Evolutionary conservation across 805 yeast species (phyloP).

Genomic region (Scheffersomyces coipomensis): DNA sequence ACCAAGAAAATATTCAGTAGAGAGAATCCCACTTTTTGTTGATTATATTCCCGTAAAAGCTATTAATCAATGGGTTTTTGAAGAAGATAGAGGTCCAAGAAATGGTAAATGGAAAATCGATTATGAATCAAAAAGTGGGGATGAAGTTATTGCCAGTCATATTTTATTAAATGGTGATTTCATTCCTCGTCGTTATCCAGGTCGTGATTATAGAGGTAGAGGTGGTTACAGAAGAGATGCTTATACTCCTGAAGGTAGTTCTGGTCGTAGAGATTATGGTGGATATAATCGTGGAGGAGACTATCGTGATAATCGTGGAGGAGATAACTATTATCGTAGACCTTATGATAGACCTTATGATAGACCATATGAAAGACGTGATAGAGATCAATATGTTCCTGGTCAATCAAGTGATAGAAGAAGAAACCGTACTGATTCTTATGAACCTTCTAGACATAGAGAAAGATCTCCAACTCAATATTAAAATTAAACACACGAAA

Average conservation of each 20-base stretch:
- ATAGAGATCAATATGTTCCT: neutral
- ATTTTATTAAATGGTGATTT: conserved; percentile 15
- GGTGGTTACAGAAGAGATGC: conserved; percentile 3
- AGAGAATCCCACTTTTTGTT: conserved; percentile 29
- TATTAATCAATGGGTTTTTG: conserved; percentile 44
- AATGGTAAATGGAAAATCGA: conserved; percentile 47
- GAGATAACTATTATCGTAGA: conserved; percentile 7
- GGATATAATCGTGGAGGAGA: neutral
- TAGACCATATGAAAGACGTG: conserved; percentile 3
- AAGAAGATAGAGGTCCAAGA: conserved; percentile 43
- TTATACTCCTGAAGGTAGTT: neutral
- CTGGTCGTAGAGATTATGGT: neutral
- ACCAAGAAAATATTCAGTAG: conserved; percentile 14
- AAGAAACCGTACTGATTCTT: conserved; percentile 8
- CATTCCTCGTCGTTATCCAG: conserved; percentile 12
- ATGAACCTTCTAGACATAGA: conserved; percentile 7
- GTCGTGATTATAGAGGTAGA: conserved; percentile 4
- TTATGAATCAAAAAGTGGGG: conserved; percentile 30
- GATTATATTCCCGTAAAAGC: conserved; percentile 48
- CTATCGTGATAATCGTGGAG: conserved; percentile 2
- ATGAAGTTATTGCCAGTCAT: conserved; percentile 20
- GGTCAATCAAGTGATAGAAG: conserved; percentile 8
- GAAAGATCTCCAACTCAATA: conserved; percentile 5
- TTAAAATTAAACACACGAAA: too few species aligned
- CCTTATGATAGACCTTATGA: conserved; percentile 4